These are phyloP conservation scores for Arthroderma sp. DNA, from an alignment of 2,329 filamentous ascomycete species.

Conservation along the genomic window DNA sequence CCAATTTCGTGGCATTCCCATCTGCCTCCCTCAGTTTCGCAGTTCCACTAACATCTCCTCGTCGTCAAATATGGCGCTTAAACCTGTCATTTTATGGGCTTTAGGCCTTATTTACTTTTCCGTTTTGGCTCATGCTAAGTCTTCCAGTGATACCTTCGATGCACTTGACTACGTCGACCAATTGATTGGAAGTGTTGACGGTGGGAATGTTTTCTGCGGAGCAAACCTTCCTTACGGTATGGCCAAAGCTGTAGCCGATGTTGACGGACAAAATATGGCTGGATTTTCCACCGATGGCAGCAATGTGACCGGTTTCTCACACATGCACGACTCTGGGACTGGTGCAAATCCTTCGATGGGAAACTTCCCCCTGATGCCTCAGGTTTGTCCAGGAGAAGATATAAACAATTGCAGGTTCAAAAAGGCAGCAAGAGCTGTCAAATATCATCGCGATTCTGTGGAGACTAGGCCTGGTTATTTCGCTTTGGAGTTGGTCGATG, in stretches of 20 bases:
- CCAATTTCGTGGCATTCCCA: no score
- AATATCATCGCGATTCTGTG: conserved; percentile 39
- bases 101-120: no score
- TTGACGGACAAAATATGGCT: conserved; percentile 41
- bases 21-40: no score
- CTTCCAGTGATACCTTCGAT: no score
- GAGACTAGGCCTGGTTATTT: conserved; percentile 53
- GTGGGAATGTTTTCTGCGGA: conserved; percentile 41
- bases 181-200: conserved; percentile 43
- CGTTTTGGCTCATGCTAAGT: no score
- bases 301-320: conserved; percentile 38
- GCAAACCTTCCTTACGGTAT: conserved; percentile 44
- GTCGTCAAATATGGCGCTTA: no score
- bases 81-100: no score
- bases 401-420: conserved; percentile 50
- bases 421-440: conserved; percentile 36
- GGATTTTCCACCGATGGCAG: conserved; percentile 42
- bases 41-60: no score
- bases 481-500: conserved; percentile 44
- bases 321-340: conserved; percentile 42
- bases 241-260: conserved; percentile 44
- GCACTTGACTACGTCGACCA: conserved; percentile 37
- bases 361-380: conserved; percentile 61
- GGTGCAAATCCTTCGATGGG: conserved; percentile 49
- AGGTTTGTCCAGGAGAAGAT: conserved; percentile 48